Evolutionary conservation across 805 yeast genomes (phyloP).

Genomic region (Hyphopichia homilentoma): DNA sequence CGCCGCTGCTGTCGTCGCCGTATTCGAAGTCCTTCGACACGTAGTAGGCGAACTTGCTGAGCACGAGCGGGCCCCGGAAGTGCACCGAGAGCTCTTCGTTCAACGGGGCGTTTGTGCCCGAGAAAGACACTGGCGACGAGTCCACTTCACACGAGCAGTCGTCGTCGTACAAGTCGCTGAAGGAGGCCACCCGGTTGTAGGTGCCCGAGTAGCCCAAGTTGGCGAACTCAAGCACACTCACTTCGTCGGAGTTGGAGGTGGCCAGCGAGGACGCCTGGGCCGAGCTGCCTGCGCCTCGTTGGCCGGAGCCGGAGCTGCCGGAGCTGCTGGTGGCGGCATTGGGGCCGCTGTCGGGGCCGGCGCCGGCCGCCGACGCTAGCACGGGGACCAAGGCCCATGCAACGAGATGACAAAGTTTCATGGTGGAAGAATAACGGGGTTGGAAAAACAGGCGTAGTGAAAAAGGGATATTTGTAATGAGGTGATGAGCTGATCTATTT

Average conservation of each 20-base stretch:
- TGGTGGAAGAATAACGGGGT: too few species aligned
- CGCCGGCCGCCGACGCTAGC: neutral
- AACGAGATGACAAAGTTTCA: neutral
- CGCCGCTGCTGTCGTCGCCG: conserved; percentile 32
- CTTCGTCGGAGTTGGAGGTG: conserved; percentile 1
- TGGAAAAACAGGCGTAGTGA: too few species aligned
- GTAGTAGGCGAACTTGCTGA: conserved; percentile 61
- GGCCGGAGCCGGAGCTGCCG: neutral
- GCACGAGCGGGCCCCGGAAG: conserved; percentile 69
- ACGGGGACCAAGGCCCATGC: neutral
- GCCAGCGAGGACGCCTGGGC: neutral
- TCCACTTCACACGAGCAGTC: conserved; percentile 46
- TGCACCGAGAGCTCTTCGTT: conserved; percentile 71
- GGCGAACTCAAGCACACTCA: conserved; percentile 37
- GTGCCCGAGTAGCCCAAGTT: conserved; percentile 57
- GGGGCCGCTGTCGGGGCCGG: neutral
- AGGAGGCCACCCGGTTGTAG: conserved; percentile 43
- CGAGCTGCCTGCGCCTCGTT: neutral
- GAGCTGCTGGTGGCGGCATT: neutral
- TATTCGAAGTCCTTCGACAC: conserved; percentile 38
- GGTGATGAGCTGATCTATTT: too few species aligned
- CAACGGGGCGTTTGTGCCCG: conserved; percentile 64
- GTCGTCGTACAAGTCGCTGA: conserved; percentile 39
- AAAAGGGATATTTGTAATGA: too few species aligned
- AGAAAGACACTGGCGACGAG: conserved; percentile 34